A percentile compares a stretch with the other conserved stretches of the same genome.
Conservation (phyloP, 495 filamentous ascomycete genomes). For the Aspergillus baeticus region DNA sequence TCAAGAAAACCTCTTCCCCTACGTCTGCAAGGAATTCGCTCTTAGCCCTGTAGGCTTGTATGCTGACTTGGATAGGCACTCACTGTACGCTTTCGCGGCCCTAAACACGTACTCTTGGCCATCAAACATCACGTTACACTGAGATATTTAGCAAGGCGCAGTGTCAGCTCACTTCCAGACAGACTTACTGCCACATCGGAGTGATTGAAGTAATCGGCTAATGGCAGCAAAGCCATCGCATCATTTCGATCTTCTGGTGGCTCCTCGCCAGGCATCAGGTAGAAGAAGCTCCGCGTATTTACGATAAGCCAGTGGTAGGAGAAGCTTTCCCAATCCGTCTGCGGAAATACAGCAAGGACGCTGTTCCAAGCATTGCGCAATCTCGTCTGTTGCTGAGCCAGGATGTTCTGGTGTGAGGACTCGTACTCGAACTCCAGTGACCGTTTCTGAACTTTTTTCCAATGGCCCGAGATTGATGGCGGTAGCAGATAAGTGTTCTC, state of each 20-base stretch:
- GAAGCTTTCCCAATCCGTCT: constrained; percentile 53
- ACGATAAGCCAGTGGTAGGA: constrained; percentile 76
- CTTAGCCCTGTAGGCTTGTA: background rate
- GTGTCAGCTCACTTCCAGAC: background rate
- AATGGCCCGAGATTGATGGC: constrained; percentile 41
- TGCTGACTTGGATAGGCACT: background rate
- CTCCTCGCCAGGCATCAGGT: constrained; percentile 51
- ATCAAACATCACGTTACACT: constrained; percentile 65
- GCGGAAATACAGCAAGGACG: constrained; percentile 52
- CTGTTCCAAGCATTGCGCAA: constrained; percentile 60
- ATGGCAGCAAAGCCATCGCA: constrained; percentile 77
- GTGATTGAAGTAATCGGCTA: constrained; percentile 90
- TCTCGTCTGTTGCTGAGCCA: constrained; percentile 61
- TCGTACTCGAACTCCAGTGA: constrained; percentile 28
- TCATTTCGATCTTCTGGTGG: constrained; percentile 58
- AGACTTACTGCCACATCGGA: constrained; percentile 47
- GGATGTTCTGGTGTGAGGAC: constrained; percentile 47
- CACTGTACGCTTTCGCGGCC: constrained; percentile 55
- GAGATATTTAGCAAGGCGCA: background rate
- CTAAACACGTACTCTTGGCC: constrained; percentile 59
- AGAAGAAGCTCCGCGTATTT: constrained; percentile 83
- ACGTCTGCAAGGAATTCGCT: constrained; percentile 19
- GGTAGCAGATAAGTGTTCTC: constrained; percentile 28
- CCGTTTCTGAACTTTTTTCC: constrained; percentile 29
- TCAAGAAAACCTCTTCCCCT: constrained; percentile 76